Base-by-base conservation (phyloP, 2,329 filamentous ascomycete genomes). In the Lasiodiplodia theobromae region DNA sequence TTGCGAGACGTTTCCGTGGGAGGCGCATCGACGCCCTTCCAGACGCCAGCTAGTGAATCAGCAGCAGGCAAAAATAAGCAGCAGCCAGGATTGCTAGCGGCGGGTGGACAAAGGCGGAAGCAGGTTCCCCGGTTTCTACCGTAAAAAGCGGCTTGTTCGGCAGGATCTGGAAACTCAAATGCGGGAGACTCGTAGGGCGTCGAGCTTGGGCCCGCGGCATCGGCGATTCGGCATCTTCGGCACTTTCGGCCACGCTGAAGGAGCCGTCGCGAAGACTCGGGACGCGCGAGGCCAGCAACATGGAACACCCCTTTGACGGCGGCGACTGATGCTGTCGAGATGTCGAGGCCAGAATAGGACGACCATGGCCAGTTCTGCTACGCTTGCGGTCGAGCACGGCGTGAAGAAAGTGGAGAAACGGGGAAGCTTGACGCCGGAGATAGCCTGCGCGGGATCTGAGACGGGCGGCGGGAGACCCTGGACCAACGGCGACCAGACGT, bases 371-470 rank as follows among this genome's bases (percentile, higher is more conserved):
- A 16, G 47, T 14, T 18, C 8, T 18, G 60, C 60, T 2, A 37
- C 60, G 28, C 31, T 4, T 14, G 25, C 18, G 18, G 47, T 37
- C 44, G 28, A n/a, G 57, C 28, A 16, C 12, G 60, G n/a, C 60
- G 60, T 38, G 60, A n/a, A 38, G 60, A 64, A 52, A 38, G 60
- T 52, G 60, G 60, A 38, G 47, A 49, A 51, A 52, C 28, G 60
- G 60, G 60, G 47, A 18, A 64, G 18, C 31, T n/a, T 37, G 60
- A 18, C 25, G 47, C 60, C 60, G 60, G 47, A 64, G 60, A 64
- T 52, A 40, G 47, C n/a, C 18, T 12, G 60, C 60, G 60, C 47
- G 60, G 28, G 60, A 64, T 64, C 60, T 64, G 60, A 53, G 60
- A 63, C 58, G 58, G 57, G 40, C 58, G 57, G 40, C 58, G 58